Percentiles rank a stretch among this genome's conserved stretches.
These are phyloP conservation scores for Arthrobotrys conoides DNA, from an alignment of 2,329 filamentous ascomycete species.

Conservation along the genomic window DNA sequence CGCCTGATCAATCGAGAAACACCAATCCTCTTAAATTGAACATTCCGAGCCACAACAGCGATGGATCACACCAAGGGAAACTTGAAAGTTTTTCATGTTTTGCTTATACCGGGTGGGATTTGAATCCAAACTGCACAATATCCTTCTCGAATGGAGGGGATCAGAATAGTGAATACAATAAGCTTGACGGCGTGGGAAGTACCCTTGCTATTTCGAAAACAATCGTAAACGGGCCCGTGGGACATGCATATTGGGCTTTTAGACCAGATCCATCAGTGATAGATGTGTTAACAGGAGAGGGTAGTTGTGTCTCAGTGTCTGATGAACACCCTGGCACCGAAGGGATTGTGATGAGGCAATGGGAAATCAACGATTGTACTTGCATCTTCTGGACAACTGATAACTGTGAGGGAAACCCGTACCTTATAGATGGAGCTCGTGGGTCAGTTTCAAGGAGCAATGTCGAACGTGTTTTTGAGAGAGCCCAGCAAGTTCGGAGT, in stretches of 20 bases:
- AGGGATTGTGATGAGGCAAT: neutral
- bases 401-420: neutral
- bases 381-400: neutral
- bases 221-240: too few relatives aligned
- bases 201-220: neutral
- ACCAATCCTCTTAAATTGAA: neutral
- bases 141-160: neutral
- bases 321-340: neutral
- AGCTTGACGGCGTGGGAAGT: neutral
- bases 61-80: neutral
- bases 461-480: neutral
- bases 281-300: neutral
- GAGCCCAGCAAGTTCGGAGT: neutral
- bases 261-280: neutral
- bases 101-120: neutral
- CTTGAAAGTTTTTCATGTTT: neutral
- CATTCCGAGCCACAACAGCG: neutral
- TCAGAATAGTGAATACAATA: neutral
- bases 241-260: too few relatives aligned
- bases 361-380: neutral
- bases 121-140: neutral
- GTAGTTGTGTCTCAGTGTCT: neutral
- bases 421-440: neutral
- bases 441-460: neutral
- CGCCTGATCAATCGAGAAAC: neutral